Percentiles rank a stretch among this genome's conserved stretches.
These are phyloP conservation scores for Elsinoe australis DNA, from an alignment of 2,329 filamentous ascomycete species.

Conservation along the genomic window DNA sequence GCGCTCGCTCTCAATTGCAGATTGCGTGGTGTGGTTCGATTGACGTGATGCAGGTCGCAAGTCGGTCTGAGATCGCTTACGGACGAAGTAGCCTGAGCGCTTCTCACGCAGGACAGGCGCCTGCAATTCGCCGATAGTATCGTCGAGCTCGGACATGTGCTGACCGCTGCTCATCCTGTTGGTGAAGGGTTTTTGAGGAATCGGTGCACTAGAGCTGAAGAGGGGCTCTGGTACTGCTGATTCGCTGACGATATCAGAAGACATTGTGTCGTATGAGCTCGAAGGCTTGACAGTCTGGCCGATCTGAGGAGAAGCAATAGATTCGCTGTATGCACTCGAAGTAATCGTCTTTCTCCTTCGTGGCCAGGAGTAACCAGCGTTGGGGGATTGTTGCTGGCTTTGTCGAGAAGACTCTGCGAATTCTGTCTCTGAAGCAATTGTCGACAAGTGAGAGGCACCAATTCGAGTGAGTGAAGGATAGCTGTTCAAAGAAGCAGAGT, in stretches of 20 bases:
- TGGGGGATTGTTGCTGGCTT: slow-evolving; percentile 7
- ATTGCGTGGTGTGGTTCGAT: slow-evolving; percentile 26
- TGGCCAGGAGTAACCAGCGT: slow-evolving; percentile 3
- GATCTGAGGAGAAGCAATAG: slow-evolving; percentile 3
- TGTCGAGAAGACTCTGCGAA: slow-evolving; percentile 1
- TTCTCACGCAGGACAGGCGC: slow-evolving; percentile 27
- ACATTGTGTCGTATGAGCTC: slow-evolving; percentile 15
- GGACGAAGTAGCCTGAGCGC: slow-evolving; percentile 29
- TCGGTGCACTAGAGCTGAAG: slow-evolving; percentile 22
- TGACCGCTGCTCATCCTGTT: slow-evolving; percentile 15
- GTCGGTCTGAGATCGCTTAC: slow-evolving; percentile 26
- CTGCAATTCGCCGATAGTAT: slow-evolving; percentile 31
- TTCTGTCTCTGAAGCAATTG: slow-evolving; percentile 31
- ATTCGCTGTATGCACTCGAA: slow-evolving; percentile 14
- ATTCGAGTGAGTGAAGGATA: slow-evolving; percentile 2
- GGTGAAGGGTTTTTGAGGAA: slow-evolving; percentile 4
- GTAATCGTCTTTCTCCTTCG: slow-evolving; percentile 13
- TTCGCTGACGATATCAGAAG: slow-evolving; percentile 3
- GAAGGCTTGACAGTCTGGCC: slow-evolving; percentile 9
- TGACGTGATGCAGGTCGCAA: slow-evolving; percentile 24
- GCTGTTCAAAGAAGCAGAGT: slow-evolving; percentile 19
- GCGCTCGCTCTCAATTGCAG: slow-evolving; percentile 25
- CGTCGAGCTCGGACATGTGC: slow-evolving; percentile 28
- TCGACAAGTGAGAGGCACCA: slow-evolving; percentile 27
- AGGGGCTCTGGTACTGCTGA: slow-evolving; percentile 31